Percentiles rank a stretch among this genome's conserved stretches.
Conservation (phyloP, 2,329 filamentous ascomycete species). For the Monilinia polystroma region DNA sequence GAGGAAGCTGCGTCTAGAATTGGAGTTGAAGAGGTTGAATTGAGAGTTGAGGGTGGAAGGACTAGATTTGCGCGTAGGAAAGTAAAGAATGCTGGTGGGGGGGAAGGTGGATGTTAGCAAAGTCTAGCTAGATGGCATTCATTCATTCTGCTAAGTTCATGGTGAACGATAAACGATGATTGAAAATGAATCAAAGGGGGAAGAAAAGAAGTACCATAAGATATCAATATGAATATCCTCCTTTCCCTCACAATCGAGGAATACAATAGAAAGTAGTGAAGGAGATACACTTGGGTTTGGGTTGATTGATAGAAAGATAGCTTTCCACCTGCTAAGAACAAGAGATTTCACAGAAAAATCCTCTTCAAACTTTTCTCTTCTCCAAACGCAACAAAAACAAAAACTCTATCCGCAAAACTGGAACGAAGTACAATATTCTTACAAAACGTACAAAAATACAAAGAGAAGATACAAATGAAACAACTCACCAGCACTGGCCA, state of each 20-base stretch:
- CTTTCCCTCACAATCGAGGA: constrained; percentile 6
- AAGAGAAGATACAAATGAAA: background rate
- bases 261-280: background rate
- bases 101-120: constrained; percentile 13
- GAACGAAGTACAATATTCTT: background rate
- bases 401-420: background rate
- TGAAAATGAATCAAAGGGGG: no score
- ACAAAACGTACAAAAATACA: background rate
- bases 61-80: constrained; percentile 79
- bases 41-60: constrained; percentile 52
- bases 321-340: background rate
- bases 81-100: constrained; percentile 69
- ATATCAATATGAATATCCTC: background rate
- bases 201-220: constrained; percentile 3
- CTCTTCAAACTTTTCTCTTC: background rate
- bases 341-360: background rate
- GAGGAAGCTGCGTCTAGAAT: constrained; percentile 56
- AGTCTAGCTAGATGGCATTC: background rate
- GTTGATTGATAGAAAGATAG: background rate
- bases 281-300: background rate
- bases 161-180: background rate
- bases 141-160: background rate
- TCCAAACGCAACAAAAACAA: background rate
- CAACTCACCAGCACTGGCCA: constrained; percentile 59
- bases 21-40: constrained; percentile 63